phyloP scores from a whole-genome alignment of 2,329 filamentous ascomycete species.

The Septoria petroselini region DNA sequence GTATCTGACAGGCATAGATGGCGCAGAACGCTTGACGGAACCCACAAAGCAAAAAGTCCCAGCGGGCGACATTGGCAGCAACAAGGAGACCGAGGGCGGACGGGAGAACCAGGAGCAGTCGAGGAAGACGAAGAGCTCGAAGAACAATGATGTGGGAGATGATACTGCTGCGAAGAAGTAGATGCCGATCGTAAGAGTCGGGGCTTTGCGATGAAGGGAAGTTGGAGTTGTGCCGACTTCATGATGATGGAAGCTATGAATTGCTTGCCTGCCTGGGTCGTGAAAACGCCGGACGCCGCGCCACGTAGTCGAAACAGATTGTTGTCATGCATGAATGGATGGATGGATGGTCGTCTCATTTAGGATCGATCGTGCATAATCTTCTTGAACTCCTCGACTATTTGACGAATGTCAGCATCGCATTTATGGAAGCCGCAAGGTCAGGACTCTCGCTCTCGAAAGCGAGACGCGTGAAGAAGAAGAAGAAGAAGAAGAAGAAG shows the following conservation, averaged over 20 bases:
- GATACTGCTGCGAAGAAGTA: constrained; percentile 18
- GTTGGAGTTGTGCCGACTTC: too few relatives aligned
- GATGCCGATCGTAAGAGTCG: not conserved
- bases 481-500: not conserved
- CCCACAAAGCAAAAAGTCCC: constrained; percentile 4
- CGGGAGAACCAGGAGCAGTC: constrained; percentile 14
- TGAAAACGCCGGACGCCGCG: too few relatives aligned
- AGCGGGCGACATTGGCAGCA: constrained; percentile 11
- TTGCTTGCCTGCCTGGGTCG: too few relatives aligned
- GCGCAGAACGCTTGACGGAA: not conserved
- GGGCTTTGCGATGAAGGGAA: too few relatives aligned
- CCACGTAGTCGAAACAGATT: too few relatives aligned
- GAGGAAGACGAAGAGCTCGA: constrained; percentile 11
- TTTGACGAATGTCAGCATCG: not conserved
- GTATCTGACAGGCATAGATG: constrained; percentile 2
- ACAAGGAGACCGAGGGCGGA: constrained; percentile 16
- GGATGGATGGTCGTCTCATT: not conserved
- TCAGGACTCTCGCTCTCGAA: too few relatives aligned
- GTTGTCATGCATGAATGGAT: too few relatives aligned
- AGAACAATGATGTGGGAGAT: constrained; percentile 13
- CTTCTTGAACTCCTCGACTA: constrained; percentile 23
- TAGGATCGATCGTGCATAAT: constrained; percentile 21
- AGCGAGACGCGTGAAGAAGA: too few relatives aligned
- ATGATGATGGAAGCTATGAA: not conserved
- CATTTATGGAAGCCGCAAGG: too few relatives aligned